Evolutionary conservation across 768 basidiomycete species (phyloP).

Genomic region (Amanita molliuscula): DNA sequence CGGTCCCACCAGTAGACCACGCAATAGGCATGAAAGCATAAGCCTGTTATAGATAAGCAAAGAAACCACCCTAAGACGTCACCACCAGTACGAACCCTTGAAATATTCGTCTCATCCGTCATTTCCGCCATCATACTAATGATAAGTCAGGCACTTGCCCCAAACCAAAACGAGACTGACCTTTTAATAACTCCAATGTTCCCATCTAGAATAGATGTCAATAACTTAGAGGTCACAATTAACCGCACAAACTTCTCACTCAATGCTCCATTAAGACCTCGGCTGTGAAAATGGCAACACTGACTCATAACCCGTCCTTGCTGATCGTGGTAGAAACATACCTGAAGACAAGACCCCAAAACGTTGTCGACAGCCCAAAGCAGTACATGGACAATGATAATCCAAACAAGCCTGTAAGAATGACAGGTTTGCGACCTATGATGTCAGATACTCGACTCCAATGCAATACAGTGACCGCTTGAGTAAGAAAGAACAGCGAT

Average conservation of each 20-base stretch:
- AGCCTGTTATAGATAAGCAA: slow-evolving; percentile 21
- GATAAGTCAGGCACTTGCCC: not conserved
- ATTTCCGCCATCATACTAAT: slow-evolving; percentile 61
- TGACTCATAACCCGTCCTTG: not conserved
- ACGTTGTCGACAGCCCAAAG: slow-evolving; percentile 65
- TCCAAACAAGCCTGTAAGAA: slow-evolving; percentile 55
- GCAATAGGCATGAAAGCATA: slow-evolving; percentile 58
- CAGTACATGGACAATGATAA: slow-evolving; percentile 60
- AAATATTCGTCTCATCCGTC: slow-evolving; percentile 60
- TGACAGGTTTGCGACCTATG: slow-evolving; percentile 68
- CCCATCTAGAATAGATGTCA: slow-evolving; percentile 26
- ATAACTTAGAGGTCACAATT: slow-evolving; percentile 1
- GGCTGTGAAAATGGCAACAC: slow-evolving; percentile 25
- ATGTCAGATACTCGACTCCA: slow-evolving; percentile 69
- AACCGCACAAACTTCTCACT: slow-evolving; percentile 28
- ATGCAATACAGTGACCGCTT: slow-evolving; percentile 62
- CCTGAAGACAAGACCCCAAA: slow-evolving; percentile 52
- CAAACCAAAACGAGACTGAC: slow-evolving; percentile 12
- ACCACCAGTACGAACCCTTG: slow-evolving; percentile 30
- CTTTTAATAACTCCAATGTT: slow-evolving; percentile 63
- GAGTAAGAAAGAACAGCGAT: slow-evolving; percentile 68
- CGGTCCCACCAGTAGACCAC: slow-evolving; percentile 31
- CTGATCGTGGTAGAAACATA: slow-evolving; percentile 10
- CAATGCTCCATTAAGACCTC: slow-evolving; percentile 60
- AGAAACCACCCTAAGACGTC: not conserved